Base-by-base conservation (phyloP, 2,329 filamentous ascomycete species). In the Colletotrichum camelliae region DNA sequence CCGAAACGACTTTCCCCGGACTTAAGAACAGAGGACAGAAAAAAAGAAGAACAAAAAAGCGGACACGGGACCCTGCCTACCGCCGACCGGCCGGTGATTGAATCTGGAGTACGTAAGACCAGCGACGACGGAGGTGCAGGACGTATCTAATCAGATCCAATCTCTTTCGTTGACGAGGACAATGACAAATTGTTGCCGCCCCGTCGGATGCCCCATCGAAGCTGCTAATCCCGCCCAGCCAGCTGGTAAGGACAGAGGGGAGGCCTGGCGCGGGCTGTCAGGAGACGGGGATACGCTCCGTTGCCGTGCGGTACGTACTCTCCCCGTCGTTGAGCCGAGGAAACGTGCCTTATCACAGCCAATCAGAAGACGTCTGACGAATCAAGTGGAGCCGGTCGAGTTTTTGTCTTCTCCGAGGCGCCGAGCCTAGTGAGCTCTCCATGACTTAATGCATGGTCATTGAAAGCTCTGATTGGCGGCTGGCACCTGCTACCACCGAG, bases 341-440 rank as follows among this genome's bases (percentile, higher is more conserved):
- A 39, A 61, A 35, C 52, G 27, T 31, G 64, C 16, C 57, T 55
- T 69, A 21, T 18, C 33, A 15, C 10, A 15, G 16, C 43, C 72
- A 74, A 74, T 74, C 33, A 58, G 31, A 48, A 8, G 9, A 4
- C 24, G 18, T 4, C n/a, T 33, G 21, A 7, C 43, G 33, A 9
- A 16, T 52, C 18, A 43, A 37, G 67, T 55, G 67, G 60, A 39
- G 33, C 16, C 62, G 57, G 69, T 48, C 29, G 70, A 74, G 68
- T 65, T 68, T 64, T 72, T 67, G 66, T 72, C 76, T 77, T 77
- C 74, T 77, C 77, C 77, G 77, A 78, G 77, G 69, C 58, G 71
- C 77, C 77, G 77, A 78, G 77, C 68, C 57, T n/a, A 55, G 21
- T 48, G 39, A 65, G 13, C 64, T 31, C 35, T 73, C 64, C 70